Base-by-base conservation (phyloP, 2,329 filamentous ascomycete genomes). In the Raffaelea arxii region DNA sequence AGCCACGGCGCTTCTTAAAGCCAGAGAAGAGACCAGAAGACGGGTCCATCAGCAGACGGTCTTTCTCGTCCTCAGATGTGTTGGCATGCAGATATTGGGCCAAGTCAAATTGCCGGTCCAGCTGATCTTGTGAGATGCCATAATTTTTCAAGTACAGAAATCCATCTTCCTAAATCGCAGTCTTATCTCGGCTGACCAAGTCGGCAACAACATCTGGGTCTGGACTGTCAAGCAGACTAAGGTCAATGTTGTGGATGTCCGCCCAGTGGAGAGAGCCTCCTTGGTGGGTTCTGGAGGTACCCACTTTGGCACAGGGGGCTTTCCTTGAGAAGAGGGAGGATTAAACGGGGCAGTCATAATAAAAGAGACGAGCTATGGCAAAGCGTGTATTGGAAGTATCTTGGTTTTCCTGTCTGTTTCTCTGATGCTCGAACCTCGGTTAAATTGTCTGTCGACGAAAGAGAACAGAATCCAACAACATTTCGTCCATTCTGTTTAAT, bases 61-160 rank as follows among this genome's bases (percentile, higher is more conserved):
- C 54, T 53, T 71, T 73, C 52, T 74, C 71, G 46, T 70, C 67
- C 6, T 72, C 66, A 14, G 60, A 67, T 22, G 74, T 74, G 49
- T 74, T 71, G 32, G 63, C 51, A 57, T 73, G 71, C 27, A 73
- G 51, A 44, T 72, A 74, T 43, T 74, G 71, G 6, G 71, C 70
- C 10, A 75, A 56, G 16, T 62, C 60, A 44, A 75, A 74, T 49
- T 74, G 71, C 21, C 71, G 68, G 53, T 74, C 70, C 12, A 74
- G 63, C 60, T 63, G 60, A 49, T 62, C 69, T 6, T 74, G 50
- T 2, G 68, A 71, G 22, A 74, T 55, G 16, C 70, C 71, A 48
- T 74, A 72, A 55, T 75, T 71, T 51, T 70, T 66, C 0, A 74
- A 58, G 54, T 72, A 73, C 5, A 70, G 54, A 43, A 70, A 69